A percentile compares a stretch with the other conserved stretches of the same genome.
phyloP scores from a whole-genome alignment of 2,329 filamentous ascomycete genomes.

The Paecilomyces variotii region DNA sequence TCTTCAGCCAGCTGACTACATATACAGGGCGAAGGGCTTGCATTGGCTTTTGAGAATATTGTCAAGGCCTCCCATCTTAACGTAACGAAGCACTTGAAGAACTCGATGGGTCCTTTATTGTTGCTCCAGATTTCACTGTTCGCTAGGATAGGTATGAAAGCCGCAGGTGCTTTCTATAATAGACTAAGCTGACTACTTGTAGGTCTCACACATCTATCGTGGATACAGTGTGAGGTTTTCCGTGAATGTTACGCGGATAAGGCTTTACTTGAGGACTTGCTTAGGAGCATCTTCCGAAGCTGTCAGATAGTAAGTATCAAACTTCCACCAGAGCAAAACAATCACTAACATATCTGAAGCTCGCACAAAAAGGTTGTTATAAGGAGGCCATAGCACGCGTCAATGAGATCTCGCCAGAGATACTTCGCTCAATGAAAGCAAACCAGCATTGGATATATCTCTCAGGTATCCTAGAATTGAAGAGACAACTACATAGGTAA shows the following conservation, averaged over 20 bases:
- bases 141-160: conserved; percentile 60
- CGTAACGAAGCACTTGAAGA: conserved; percentile 65
- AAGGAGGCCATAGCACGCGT: conserved; percentile 57
- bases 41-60: conserved; percentile 64
- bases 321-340: conserved; percentile 1
- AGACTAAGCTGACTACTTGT: conserved; percentile 20
- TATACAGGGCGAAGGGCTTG: conserved; percentile 47
- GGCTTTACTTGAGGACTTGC: conserved; percentile 65
- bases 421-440: conserved; percentile 65
- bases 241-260: conserved; percentile 61
- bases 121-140: conserved; percentile 66
- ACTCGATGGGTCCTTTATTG: conserved; percentile 65
- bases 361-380: conserved; percentile 61
- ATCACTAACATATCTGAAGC: conserved; percentile 18
- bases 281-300: conserved; percentile 65
- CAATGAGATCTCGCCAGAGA: conserved; percentile 52
- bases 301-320: conserved; percentile 49
- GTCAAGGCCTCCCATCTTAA: conserved; percentile 77
- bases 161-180: background rate
- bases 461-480: conserved; percentile 35
- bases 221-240: conserved; percentile 62
- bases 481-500: conserved; percentile 35
- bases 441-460: conserved; percentile 50
- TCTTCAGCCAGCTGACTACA: background rate
- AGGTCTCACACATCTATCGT: conserved; percentile 48